Evolutionary conservation across 2,329 filamentous ascomycete species (phyloP).

Genomic region (Ascochyta lentis): DNA sequence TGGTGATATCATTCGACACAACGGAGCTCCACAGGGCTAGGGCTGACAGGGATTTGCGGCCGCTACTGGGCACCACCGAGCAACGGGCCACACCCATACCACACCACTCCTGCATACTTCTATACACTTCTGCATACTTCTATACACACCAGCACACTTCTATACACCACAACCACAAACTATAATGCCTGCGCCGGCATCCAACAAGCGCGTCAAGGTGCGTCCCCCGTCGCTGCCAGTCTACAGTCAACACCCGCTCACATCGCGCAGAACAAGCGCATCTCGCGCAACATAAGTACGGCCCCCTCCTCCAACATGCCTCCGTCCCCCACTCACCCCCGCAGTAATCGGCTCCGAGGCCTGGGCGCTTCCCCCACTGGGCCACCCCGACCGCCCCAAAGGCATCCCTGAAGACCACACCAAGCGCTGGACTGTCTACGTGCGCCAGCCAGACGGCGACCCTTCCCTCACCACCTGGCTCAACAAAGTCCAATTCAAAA

Average conservation of each 20-base stretch:
- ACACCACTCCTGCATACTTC: too few relatives aligned
- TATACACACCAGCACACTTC: too few relatives aligned
- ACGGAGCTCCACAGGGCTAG: slow-evolving; percentile 28
- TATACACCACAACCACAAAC: not conserved
- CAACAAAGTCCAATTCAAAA: slow-evolving; percentile 95
- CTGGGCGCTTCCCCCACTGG: slow-evolving; percentile 70
- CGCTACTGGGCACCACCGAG: slow-evolving; percentile 10
- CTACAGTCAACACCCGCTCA: not conserved
- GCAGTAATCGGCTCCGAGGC: slow-evolving; percentile 59
- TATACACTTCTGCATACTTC: too few relatives aligned
- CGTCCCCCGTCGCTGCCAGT: not conserved
- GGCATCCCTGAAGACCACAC: slow-evolving; percentile 88
- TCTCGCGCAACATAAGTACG: slow-evolving; percentile 50
- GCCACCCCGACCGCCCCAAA: slow-evolving; percentile 67
- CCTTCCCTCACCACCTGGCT: slow-evolving; percentile 92
- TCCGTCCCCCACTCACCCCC: slow-evolving; percentile 30
- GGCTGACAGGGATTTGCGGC: slow-evolving; percentile 33
- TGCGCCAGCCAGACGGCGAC: slow-evolving; percentile 85
- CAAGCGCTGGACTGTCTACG: slow-evolving; percentile 95
- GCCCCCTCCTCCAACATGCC: not conserved
- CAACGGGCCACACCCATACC: not conserved
- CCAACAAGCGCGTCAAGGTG: slow-evolving; percentile 61
- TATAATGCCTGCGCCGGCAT: slow-evolving; percentile 60
- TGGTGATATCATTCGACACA: slow-evolving; percentile 46
- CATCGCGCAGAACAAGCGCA: slow-evolving; percentile 48